phyloP scores from a whole-genome alignment of 352 stramenopile genomes.

The Pythium sp. region DNA sequence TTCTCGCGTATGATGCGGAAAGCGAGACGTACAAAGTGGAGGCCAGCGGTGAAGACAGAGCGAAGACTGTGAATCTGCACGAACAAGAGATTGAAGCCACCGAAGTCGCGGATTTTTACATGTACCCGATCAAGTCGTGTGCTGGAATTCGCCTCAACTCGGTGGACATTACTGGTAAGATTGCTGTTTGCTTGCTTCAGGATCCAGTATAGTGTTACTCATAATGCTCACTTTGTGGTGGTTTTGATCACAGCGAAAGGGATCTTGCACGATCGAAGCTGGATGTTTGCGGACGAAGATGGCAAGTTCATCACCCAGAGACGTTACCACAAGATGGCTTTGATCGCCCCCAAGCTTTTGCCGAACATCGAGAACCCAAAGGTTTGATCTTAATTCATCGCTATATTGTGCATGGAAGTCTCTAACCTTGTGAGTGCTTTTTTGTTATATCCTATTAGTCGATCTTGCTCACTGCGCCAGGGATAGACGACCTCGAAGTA shows the following conservation, averaged over 20 bases:
- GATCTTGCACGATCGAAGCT: constrained; percentile 67
- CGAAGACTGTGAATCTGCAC: constrained; percentile 18
- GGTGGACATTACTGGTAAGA: constrained; percentile 35
- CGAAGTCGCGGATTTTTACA: constrained; percentile 41
- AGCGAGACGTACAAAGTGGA: constrained; percentile 36
- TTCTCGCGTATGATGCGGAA: constrained; percentile 26
- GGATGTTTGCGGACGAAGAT: constrained; percentile 70
- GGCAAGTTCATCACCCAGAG: constrained; percentile 74
- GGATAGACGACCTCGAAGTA: constrained; percentile 60
- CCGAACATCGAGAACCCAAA: constrained; percentile 43
- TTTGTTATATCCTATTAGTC: constrained; percentile 16
- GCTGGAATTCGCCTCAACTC: constrained; percentile 47
- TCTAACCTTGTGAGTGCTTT: background rate
- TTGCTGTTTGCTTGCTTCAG: background rate
- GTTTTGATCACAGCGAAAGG: constrained; percentile 33
- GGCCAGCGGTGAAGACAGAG: constrained; percentile 1
- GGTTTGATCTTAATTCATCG: constrained; percentile 13
- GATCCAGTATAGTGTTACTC: background rate
- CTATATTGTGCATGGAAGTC: background rate
- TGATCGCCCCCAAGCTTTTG: constrained; percentile 56
- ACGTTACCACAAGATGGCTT: constrained; percentile 57
- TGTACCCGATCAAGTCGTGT: constrained; percentile 89
- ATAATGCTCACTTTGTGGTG: background rate
- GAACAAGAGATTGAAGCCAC: constrained; percentile 28
- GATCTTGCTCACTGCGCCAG: constrained; percentile 56